Evolutionary conservation across 1,139 yeast species (phyloP).

Genomic region (Blastobotrys petasosporus): DNA sequence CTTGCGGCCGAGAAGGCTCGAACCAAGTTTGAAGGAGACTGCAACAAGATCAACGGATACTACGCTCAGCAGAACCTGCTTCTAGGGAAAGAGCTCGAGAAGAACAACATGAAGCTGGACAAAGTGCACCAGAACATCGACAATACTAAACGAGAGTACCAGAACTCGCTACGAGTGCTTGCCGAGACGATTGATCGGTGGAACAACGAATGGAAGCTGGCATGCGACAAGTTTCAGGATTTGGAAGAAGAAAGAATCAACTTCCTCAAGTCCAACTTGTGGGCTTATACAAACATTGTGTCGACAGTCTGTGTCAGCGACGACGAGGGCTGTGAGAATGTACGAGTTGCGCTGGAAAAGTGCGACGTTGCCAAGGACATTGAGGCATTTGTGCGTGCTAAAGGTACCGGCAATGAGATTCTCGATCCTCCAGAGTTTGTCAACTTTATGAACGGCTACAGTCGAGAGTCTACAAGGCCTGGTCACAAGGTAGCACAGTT

Average conservation of each 20-base stretch:
- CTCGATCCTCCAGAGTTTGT: slow-evolving; percentile 51
- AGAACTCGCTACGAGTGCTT: slow-evolving; percentile 50
- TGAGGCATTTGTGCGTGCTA: slow-evolving; percentile 46
- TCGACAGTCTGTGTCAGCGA: slow-evolving; percentile 75
- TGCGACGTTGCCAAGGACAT: slow-evolving; percentile 62
- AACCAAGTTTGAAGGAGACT: slow-evolving; percentile 52
- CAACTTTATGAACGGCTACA: slow-evolving; percentile 43
- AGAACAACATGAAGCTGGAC: slow-evolving; percentile 54
- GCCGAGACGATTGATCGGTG: slow-evolving; percentile 67
- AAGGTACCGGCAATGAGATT: slow-evolving; percentile 64
- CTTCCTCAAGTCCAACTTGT: slow-evolving; percentile 66
- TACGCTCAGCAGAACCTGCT: slow-evolving; percentile 63
- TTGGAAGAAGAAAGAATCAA: slow-evolving; percentile 77
- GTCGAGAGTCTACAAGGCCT: slow-evolving; percentile 20
- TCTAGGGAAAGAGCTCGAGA: slow-evolving; percentile 73
- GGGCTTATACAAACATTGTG: slow-evolving; percentile 74
- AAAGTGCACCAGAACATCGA: slow-evolving; percentile 48
- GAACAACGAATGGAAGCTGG: slow-evolving; percentile 71
- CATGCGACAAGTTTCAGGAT: slow-evolving; percentile 64
- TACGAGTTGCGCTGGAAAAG: slow-evolving; percentile 62
- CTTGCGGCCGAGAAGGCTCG: slow-evolving; percentile 41
- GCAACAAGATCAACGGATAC: slow-evolving; percentile 52
- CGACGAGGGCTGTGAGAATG: slow-evolving; percentile 67
- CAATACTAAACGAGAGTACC: slow-evolving; percentile 52
- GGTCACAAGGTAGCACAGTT: slow-evolving; percentile 28